A percentile compares a stretch with the other conserved stretches of the same genome.
Evolutionary conservation across 169 alveolate species (phyloP).

Genomic region (Plasmodium cynomolgi): DNA sequence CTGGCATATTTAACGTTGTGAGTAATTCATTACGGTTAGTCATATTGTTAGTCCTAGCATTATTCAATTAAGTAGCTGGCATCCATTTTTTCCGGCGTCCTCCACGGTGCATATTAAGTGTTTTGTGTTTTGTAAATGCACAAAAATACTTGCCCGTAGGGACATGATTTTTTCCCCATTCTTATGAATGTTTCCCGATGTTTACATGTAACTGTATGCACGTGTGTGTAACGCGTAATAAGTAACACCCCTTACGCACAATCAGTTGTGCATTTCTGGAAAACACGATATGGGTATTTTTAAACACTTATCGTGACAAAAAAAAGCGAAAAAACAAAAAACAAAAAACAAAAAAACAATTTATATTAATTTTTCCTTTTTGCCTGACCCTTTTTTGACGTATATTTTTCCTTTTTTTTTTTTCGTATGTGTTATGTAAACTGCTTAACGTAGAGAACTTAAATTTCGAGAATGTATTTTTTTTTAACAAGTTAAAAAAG

Average conservation of each 20-base stretch:
- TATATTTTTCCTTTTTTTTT: background rate
- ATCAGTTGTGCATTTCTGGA: background rate
- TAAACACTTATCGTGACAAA: background rate
- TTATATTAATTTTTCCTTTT: background rate
- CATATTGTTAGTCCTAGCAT: constrained; percentile 29
- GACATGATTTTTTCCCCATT: background rate
- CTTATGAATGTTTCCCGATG: constrained; percentile 16
- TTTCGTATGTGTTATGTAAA: constrained; percentile 24
- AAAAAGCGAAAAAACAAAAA: background rate
- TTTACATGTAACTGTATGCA: constrained; percentile 24
- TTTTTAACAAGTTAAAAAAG: background rate
- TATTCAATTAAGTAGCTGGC: constrained; percentile 27
- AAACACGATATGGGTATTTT: background rate
- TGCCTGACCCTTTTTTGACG: constrained; percentile 11
- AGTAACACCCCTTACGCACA: background rate
- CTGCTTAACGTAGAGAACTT: constrained; percentile 12
- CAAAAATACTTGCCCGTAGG: background rate
- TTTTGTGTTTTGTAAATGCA: constrained; percentile 7
- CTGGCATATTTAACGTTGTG: constrained; percentile 55
- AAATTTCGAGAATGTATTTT: constrained; percentile 31
- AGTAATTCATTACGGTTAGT: constrained; percentile 57
- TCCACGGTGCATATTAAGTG: constrained; percentile 10
- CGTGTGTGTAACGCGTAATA: constrained; percentile 8
- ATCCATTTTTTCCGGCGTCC: background rate
- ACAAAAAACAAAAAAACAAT: background rate